Evolutionary conservation across 1,284 basidiomycete genomes (phyloP).

Genomic region (Golubevia pallescens): DNA sequence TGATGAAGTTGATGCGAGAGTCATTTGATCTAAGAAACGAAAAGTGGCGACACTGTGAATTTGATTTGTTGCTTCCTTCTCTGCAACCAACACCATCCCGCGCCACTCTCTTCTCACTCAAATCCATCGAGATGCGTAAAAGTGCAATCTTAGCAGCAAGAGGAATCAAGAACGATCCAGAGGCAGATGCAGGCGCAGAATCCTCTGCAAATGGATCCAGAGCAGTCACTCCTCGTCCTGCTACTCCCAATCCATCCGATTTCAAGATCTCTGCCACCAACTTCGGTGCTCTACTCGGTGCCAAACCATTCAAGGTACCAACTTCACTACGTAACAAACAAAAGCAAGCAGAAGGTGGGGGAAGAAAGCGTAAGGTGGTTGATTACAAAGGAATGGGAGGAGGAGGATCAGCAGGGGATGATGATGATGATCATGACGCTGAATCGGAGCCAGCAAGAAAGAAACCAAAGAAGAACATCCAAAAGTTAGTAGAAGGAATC

Average conservation of each 20-base stretch:
- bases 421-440: constrained; percentile 36
- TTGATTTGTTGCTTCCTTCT: too few relatives aligned
- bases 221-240: neutral
- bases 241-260: neutral
- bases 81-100: too few relatives aligned
- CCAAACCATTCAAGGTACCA: constrained; percentile 59
- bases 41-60: too few relatives aligned
- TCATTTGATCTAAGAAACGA: too few relatives aligned
- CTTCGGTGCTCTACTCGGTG: constrained; percentile 37
- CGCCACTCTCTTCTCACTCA: too few relatives aligned
- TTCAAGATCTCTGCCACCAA: constrained; percentile 18
- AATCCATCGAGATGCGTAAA: neutral
- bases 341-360: constrained; percentile 20
- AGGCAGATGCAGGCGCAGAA: neutral
- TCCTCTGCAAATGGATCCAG: neutral
- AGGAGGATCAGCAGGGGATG: constrained; percentile 24
- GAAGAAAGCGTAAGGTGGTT: constrained; percentile 49
- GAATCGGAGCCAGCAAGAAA: constrained; percentile 29
- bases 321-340: constrained; percentile 20
- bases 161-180: neutral
- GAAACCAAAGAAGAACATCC: constrained; percentile 25
- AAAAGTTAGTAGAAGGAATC: constrained; percentile 1
- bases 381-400: constrained; percentile 54
- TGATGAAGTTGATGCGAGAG: too few relatives aligned
- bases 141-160: neutral